These are phyloP conservation scores for Iodosphaeria phyllophila DNA, from an alignment of 2,329 filamentous ascomycete genomes.

Conservation along the genomic window DNA sequence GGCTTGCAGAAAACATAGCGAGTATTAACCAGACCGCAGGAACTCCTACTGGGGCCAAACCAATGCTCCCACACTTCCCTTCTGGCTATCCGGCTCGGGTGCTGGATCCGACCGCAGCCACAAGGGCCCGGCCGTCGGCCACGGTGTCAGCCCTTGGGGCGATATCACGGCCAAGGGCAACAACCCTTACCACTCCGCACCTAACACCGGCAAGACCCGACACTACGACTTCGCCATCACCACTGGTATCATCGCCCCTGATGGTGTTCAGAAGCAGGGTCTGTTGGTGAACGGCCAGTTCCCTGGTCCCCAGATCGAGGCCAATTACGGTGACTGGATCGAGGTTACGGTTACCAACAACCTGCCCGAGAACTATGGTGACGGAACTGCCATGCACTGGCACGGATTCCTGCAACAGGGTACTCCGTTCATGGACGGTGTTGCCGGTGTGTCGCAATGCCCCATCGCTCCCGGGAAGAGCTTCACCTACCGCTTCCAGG, in stretches of 20 bases:
- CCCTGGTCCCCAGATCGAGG: conserved; percentile 34
- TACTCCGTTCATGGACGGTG: conserved; percentile 33
- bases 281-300: conserved; percentile 30
- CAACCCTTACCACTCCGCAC: conserved; percentile 29
- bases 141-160: conserved; percentile 26
- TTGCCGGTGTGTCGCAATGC: conserved; percentile 38
- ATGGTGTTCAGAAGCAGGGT: conserved; percentile 28
- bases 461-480: conserved; percentile 42
- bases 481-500: conserved; percentile 33
- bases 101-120: too few species aligned
- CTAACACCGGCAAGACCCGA: conserved; percentile 34
- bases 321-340: conserved; percentile 23
- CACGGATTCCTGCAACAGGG: conserved; percentile 30
- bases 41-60: conserved; percentile 16
- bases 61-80: conserved; percentile 12
- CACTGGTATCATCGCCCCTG: conserved; percentile 30
- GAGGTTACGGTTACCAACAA: conserved; percentile 14
- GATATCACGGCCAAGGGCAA: conserved; percentile 18
- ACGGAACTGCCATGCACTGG: conserved; percentile 30
- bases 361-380: conserved; percentile 9
- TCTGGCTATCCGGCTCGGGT: too few species aligned
- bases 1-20: neutral
- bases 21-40: conserved; percentile 2
- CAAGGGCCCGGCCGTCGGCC: conserved; percentile 3
- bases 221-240: conserved; percentile 34